Base-by-base conservation (phyloP, 768 basidiomycete species). In the Tylopilus subfusipes region DNA sequence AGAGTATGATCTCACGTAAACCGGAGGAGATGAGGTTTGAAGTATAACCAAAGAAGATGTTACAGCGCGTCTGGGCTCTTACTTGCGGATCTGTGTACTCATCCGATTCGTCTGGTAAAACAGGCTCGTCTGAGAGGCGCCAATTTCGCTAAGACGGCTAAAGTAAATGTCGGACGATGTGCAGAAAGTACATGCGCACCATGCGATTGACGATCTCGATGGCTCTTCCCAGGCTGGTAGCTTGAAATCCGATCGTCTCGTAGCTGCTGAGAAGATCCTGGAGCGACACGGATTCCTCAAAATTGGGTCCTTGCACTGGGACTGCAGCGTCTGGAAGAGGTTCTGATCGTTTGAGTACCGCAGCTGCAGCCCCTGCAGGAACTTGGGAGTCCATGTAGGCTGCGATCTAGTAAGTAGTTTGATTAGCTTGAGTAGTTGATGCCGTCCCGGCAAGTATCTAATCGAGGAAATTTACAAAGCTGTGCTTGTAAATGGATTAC, bases 1-100 rank as follows among this genome's bases (percentile, higher is more conserved):
- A 84, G 22, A 88, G 78, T 60, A 99, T 88, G 43, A 98, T 77
- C 72, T 99, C 97, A 33, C 97, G 85, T 39, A 99, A 76, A 11
- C 97, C 97, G 10, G 97, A 98, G 2, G 97, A 98, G 66, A 99
- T 96, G 42, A 99, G 82, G 73, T 99, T 99, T 46, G 95, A 98
- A 12, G 97, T 99, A 73, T 97, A 99, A 36, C 97, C 97, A 39
- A 99, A 85, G 70, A 99, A 97, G 67, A 98, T 80, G 58, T 85
- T 87, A 73, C 85, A 97, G 56, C 85, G 85, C 42, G 82, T 93
- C 63, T 78, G 77, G 30, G 81, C 81, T 58, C 88, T 85, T 50
- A 86, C 75, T 52, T 79, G 73, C 9, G 81, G 80, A 60, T 80
- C 75, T 13, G 73, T 65, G 63, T 77, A 84, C 50, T 88, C 79